These are phyloP conservation scores for Athelia psychrophila DNA, from an alignment of 1,284 basidiomycete genomes.

Conservation along the genomic window DNA sequence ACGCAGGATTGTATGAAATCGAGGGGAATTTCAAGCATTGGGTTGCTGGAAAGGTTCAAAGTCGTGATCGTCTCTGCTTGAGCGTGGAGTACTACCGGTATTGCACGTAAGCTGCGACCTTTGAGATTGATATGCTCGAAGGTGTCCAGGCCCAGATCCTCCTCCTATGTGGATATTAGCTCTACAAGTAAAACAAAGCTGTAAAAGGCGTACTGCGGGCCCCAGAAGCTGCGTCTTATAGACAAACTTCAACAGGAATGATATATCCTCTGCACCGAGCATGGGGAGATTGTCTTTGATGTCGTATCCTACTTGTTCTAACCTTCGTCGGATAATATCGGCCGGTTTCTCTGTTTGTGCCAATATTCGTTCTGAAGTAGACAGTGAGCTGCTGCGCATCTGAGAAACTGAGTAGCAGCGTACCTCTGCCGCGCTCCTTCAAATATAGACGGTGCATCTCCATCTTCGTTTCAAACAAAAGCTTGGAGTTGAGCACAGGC, in stretches of 20 bases:
- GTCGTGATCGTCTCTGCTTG: constrained; percentile 86
- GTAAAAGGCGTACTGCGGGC: constrained; percentile 50
- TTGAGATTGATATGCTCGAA: constrained; percentile 88
- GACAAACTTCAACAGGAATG: constrained; percentile 88
- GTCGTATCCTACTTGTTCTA: constrained; percentile 92
- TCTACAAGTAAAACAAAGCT: not conserved
- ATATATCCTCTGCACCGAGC: constrained; percentile 80
- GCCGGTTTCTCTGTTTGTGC: constrained; percentile 84
- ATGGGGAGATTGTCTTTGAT: constrained; percentile 79
- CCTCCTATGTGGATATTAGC: constrained; percentile 39
- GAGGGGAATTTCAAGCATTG: constrained; percentile 93
- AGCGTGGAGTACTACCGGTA: constrained; percentile 88
- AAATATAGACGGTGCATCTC: constrained; percentile 79
- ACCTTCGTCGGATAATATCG: constrained; percentile 78
- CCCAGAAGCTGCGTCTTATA: constrained; percentile 73
- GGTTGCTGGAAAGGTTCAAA: constrained; percentile 92
- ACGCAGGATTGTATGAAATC: constrained; percentile 95
- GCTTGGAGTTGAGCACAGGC: constrained; percentile 58
- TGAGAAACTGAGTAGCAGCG: constrained; percentile 22
- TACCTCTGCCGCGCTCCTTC: constrained; percentile 82
- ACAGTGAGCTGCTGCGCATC: constrained; percentile 1
- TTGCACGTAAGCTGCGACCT: constrained; percentile 81
- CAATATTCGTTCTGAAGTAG: constrained; percentile 71
- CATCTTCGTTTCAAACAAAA: constrained; percentile 43
- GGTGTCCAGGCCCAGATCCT: constrained; percentile 71